Percentiles rank a stretch among this genome's conserved stretches.
Evolutionary conservation across 2,329 filamentous ascomycete genomes (phyloP).

Genomic region (Helotiales sp.): DNA sequence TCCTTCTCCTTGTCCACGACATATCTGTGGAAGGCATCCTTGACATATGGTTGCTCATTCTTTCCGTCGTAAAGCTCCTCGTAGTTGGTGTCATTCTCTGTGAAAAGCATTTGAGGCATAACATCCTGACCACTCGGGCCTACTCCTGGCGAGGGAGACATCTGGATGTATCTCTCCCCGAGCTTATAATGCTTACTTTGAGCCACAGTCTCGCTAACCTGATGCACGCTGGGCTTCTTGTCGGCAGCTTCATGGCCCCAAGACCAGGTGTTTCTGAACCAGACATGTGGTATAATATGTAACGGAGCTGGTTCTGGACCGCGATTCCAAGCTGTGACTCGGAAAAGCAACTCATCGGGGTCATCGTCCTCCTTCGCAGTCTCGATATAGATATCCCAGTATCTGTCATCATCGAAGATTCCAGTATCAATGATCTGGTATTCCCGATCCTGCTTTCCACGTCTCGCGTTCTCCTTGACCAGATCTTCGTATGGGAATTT

Average conservation of each 20-base stretch:
- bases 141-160: constrained; percentile 87
- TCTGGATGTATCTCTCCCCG: constrained; percentile 78
- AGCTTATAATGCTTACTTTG: constrained; percentile 79
- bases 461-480: constrained; percentile 76
- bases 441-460: constrained; percentile 75
- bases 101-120: constrained; percentile 83
- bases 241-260: constrained; percentile 80
- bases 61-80: constrained; percentile 72
- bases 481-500: constrained; percentile 91
- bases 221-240: constrained; percentile 77
- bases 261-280: constrained; percentile 97
- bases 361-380: constrained; percentile 93
- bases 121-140: constrained; percentile 80
- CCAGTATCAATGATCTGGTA: constrained; percentile 92
- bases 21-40: constrained; percentile 89
- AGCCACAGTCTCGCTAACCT: constrained; percentile 64
- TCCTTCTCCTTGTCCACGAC: constrained; percentile 80
- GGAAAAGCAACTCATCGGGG: constrained; percentile 87
- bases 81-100: constrained; percentile 93
- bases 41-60: constrained; percentile 84
- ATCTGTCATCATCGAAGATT: constrained; percentile 82
- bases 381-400: constrained; percentile 98
- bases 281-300: constrained; percentile 91
- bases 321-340: constrained; percentile 94
- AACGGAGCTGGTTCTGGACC: constrained; percentile 87